phyloP scores from a whole-genome alignment of 306 rosid species.

The Malus domestica region ASM211411v1 NC_041796.1:12948001-12948500 shows the following conservation, averaged over 20 bases:
- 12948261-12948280: constrained; percentile 70
- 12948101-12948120: constrained; percentile 5
- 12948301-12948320: constrained; percentile 87
- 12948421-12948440: not conserved
- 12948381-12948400: constrained; percentile 37
- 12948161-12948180: constrained; percentile 90
- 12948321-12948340: constrained; percentile 86
- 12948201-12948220: constrained; percentile 93
- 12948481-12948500: constrained; percentile 79
- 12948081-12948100: not conserved
- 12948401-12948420: not conserved
- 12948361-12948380: constrained; percentile 84
- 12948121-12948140: constrained; percentile 10
- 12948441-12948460: constrained; percentile 18
- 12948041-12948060: not conserved
- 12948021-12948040: not conserved
- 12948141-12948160: constrained; percentile 87
- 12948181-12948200: constrained; percentile 88
- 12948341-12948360: constrained; percentile 89
- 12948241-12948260: constrained; percentile 39
- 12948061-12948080: not conserved
- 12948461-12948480: constrained; percentile 18
- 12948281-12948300: constrained; percentile 73
- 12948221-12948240: constrained; percentile 81
- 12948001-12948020: not conserved